Evolutionary conservation across 2,329 filamentous ascomycete species (phyloP).

Genomic region (Phyllosticta capitalensis): DNA sequence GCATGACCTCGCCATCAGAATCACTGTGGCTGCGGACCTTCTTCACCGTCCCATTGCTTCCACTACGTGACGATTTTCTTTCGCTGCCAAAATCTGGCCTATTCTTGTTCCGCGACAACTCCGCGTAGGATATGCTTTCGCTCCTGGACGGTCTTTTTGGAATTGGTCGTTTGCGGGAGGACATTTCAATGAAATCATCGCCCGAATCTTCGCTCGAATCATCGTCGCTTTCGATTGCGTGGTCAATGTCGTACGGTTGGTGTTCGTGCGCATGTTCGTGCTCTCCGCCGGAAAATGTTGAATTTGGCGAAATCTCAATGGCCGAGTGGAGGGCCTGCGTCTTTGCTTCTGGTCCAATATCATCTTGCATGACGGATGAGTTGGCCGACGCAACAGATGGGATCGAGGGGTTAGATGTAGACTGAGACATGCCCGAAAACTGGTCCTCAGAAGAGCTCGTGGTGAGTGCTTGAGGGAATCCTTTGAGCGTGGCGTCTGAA

Average conservation of each 20-base stretch:
- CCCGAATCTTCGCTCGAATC: conserved; percentile 30
- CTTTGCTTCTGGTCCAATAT: conserved; percentile 15
- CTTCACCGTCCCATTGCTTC: conserved; percentile 42
- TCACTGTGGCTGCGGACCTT: conserved; percentile 26
- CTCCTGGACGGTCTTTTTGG: conserved; percentile 14
- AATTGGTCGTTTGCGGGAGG: not conserved
- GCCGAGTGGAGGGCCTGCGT: not conserved
- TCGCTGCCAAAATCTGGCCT: conserved; percentile 19
- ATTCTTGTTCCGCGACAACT: conserved; percentile 22
- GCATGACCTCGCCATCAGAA: conserved; percentile 6
- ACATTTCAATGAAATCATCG: conserved; percentile 29
- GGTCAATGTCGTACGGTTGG: conserved; percentile 29
- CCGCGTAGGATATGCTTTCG: conserved; percentile 28
- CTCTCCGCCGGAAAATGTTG: not conserved
- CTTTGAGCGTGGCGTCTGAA: conserved; percentile 2
- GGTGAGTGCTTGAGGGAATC: conserved; percentile 13
- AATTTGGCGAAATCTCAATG: not conserved
- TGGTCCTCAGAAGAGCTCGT: conserved; percentile 41
- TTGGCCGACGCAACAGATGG: conserved; percentile 41
- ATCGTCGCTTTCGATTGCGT: conserved; percentile 32
- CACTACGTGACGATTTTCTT: conserved; percentile 33
- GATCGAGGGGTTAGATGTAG: conserved; percentile 42
- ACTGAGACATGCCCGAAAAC: conserved; percentile 39
- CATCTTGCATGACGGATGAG: conserved; percentile 34
- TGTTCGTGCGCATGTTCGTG: conserved; percentile 17